Base-by-base conservation (phyloP, 2,329 filamentous ascomycete species). In the Colletotrichum tabaci region DNA sequence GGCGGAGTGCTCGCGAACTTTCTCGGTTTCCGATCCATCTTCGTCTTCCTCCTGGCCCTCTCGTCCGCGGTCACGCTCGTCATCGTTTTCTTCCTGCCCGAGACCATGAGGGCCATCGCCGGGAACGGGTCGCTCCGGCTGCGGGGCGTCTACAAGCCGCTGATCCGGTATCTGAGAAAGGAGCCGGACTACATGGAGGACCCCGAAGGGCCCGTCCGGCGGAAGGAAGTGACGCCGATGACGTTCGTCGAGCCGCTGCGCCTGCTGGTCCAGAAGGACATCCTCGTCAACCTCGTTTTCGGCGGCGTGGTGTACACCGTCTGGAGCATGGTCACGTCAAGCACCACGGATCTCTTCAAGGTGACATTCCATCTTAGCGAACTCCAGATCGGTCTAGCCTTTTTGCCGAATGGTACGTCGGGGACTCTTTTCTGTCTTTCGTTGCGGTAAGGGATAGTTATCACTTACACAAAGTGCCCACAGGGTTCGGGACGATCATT, bases 321-420 rank as follows among this genome's bases (percentile, higher is more conserved):
- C 13, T 86, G 84, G 84, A 85, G 81, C 23, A 87, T 87, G 84
- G 82, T 87, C 5, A 85, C 82, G 9, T 80, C 83, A 1, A 82
- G 79, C 16, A 85, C 84, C 2, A 82, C 83, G 0, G 74, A 75
- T 0, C 60, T 82, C 3, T 81, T 85, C 68, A 78, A 82, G 55
- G 30, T 62, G 44, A 65, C 75, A 1, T 79, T 79, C 35, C 53
- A 62, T 2, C 75, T 79, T 0, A 73, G 56, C 62, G 75, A 79
- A 42, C 58, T 75, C 4, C 56, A 74, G 2, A 66, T 79, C 6
- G 78, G 78, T 9, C 73, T 79, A 0, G 73, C 69, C 1, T 79
- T 77, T 50, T 52, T 79, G 6, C 77, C 77, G 2, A 79, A 78
- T 42, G 77, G 77, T 68, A 38, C 49, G 38, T 72, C 3, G 7